Conservation (phyloP, 2,329 filamentous ascomycete species). For the Botrytis cinerea region DNA sequence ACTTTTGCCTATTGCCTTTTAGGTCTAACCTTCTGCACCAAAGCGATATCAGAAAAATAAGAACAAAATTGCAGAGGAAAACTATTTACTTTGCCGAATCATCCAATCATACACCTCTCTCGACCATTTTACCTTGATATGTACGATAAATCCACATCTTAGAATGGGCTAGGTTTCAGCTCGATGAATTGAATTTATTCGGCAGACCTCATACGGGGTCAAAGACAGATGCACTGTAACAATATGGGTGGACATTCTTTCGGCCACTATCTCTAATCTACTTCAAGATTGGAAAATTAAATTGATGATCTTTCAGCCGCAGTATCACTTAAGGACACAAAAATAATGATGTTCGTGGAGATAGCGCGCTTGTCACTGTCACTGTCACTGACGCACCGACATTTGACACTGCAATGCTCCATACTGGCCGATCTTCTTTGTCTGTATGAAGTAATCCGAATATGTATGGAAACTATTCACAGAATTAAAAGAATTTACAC, state of each 20-base stretch:
- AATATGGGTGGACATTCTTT: too few relatives aligned
- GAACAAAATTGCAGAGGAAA: background rate
- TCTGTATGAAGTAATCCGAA: too few relatives aligned
- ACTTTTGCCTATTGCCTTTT: too few relatives aligned
- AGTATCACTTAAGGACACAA: background rate
- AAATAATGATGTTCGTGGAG: background rate
- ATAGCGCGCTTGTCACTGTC: background rate
- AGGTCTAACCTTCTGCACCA: too few relatives aligned
- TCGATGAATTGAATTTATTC: background rate
- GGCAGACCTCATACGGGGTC: background rate
- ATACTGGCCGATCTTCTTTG: background rate
- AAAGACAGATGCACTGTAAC: background rate
- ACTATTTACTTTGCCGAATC: background rate
- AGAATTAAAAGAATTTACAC: background rate
- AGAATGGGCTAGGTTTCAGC: background rate
- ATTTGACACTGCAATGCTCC: background rate
- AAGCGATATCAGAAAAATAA: background rate
- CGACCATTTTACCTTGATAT: background rate
- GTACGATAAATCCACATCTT: background rate
- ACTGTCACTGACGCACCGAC: background rate
- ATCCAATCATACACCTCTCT: background rate
- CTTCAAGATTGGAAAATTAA: background rate
- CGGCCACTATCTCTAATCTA: background rate
- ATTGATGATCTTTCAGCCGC: slow-evolving; percentile 9
- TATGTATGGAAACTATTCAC: too few relatives aligned